These are phyloP conservation scores for Polygonum aviculare DNA, from an alignment of 148 eudicot genomes.

Conservation along the genomic window DNA sequence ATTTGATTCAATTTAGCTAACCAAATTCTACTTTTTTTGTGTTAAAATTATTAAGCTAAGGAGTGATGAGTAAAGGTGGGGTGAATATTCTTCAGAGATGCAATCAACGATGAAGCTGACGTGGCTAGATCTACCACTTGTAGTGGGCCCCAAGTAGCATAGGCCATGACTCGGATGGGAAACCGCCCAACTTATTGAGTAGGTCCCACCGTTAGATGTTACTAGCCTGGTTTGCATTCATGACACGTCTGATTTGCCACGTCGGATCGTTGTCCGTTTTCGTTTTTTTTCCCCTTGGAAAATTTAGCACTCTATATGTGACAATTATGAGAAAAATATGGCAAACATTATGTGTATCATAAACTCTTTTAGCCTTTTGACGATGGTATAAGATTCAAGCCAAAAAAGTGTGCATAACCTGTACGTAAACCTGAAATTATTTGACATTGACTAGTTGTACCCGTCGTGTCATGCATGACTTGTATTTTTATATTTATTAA, in stretches of 20 bases:
- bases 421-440: no score
- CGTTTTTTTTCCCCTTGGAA: background rate
- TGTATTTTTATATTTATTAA: no score
- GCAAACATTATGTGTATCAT: background rate
- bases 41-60: background rate
- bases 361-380: background rate
- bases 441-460: no score
- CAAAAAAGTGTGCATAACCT: no score
- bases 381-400: no score
- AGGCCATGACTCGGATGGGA: background rate
- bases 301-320: background rate
- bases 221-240: background rate
- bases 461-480: no score
- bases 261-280: background rate
- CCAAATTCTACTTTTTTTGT: no score
- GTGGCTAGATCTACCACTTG: background rate
- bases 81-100: background rate
- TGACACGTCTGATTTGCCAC: constrained; percentile 4
- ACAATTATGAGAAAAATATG: background rate
- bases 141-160: background rate
- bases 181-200: background rate
- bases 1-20: no score
- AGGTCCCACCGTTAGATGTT: background rate
- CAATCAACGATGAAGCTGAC: background rate
- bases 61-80: background rate